Evolutionary conservation across 768 basidiomycete genomes (phyloP), one percentile per base, ranked within the genome.

Genomic region (Glaciozyma antarctica): DNA sequence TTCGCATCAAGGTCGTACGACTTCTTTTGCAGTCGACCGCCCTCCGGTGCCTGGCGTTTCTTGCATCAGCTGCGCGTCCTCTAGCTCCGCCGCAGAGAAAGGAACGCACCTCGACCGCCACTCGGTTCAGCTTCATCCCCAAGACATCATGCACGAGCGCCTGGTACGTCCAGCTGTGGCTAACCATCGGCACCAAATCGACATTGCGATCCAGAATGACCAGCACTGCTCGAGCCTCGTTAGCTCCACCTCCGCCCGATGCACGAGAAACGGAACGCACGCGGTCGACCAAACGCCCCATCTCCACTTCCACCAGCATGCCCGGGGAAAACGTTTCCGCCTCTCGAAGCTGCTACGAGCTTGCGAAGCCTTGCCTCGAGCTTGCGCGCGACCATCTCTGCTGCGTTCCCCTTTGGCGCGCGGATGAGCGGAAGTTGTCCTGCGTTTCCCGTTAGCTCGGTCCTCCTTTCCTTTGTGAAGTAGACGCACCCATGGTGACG

Each of bases 91-190:
- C 19, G 19, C 13, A 48, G 16, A 44, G 34, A 24, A 21, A 15
- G 24, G 24, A 22, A 69, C 78, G 69, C 49, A 80, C 80, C 75
- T 80, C 77, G 41, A 99, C 86, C 1, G 89, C 85, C 9, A 99
- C 91, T 10, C 94, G 85, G 76, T 98, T 98, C 22, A 99, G 82
- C 76, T 89, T 93, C 81, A 99, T 93, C 64, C 94, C 88, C 44
- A 99, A 84, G 71, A 95, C 98, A 75, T 99, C 95, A 30, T 94
- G 95, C 1, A 98, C 88, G 34, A 99, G 84, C 0, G 95, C 91
- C 78, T 99, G 95, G 73, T 99, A 99, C 47, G 95, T 98, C 95
- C 95, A 99, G 4, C 93, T 93, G 74, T 99, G 95, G 2, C 88
- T 87, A 24, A 99, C 75, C 81, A 93, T 88, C 12, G 95, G 87